Evolutionary conservation across 1,284 basidiomycete genomes (phyloP), one percentile per base, ranked within the genome.

Genomic region (Microbotryum intermedium): DNA sequence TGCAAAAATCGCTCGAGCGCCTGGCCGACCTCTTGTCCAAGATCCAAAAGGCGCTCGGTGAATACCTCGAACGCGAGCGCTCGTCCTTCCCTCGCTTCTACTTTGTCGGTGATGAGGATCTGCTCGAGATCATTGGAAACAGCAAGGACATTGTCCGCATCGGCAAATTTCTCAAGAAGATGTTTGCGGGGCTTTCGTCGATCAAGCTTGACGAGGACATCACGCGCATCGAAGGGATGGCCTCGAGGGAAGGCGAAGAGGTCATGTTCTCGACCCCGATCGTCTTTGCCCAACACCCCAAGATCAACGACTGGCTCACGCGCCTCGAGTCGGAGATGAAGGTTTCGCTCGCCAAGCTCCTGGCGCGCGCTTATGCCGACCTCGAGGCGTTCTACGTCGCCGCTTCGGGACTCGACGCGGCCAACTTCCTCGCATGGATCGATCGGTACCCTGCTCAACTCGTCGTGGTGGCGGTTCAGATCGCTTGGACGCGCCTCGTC

Each of bases 111-210:
- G 95, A 99, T 76, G 97, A 98, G 74, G 95, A 99, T 74, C 77
- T 99, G 66, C 82, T 99, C 64, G 95, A 98, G 76, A 98, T 99
- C 72, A 97, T 99, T 65, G 95, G 95, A 67, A 98, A 98, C 78
- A 94, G 90, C 80, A 98, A 97, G 76, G 95, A 99, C 72, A 94
- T 97, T 66, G 78, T 90, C 51, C 87, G 94, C 30, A 90, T 97
- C 74, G 90, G 95, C 86, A 97, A 97, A 72, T 95, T 98, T 76
- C 81, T 99, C 65, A 97, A 97, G 79, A 98, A 98, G 82, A 98
- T 99, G 95, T 99, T 98, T 75, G 95, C 95, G 7, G 95, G 97
- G 45, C 87, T 99, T 50, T 88, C 90, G 0, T 90, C 89, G 0
- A 81, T 98, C 64, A 82, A 80, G 68, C 80, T 97, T n/a, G 89